Evolutionary conservation across 2,329 filamentous ascomycete species (phyloP).

Genomic region (Hypoxylon rubiginosum): DNA sequence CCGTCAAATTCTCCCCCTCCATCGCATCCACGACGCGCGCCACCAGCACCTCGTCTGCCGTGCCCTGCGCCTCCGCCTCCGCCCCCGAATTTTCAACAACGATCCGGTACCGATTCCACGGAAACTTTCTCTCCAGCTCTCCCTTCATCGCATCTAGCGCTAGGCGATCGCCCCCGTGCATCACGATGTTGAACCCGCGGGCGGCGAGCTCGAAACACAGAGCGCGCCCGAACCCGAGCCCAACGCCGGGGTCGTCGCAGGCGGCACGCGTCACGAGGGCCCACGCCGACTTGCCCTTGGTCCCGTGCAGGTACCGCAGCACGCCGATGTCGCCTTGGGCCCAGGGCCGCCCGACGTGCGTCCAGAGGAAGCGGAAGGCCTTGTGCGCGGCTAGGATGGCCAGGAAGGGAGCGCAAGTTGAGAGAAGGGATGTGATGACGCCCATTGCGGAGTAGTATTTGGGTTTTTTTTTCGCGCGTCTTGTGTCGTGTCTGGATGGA

Average conservation of each 20-base stretch:
- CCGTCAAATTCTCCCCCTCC: slow-evolving; percentile 57
- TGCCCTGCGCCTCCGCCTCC: slow-evolving; percentile 51
- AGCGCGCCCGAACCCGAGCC: slow-evolving; percentile 63
- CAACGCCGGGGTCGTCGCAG: too few species aligned
- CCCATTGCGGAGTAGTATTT: slow-evolving; percentile 10
- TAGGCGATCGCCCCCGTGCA: slow-evolving; percentile 63
- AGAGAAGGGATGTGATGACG: slow-evolving; percentile 24
- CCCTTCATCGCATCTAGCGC: slow-evolving; percentile 58
- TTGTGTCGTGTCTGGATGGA: too few species aligned
- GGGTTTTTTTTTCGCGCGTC: too few species aligned
- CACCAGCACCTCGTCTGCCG: slow-evolving; percentile 1
- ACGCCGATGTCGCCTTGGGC: slow-evolving; percentile 19
- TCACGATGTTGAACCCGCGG: slow-evolving; percentile 67
- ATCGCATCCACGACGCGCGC: slow-evolving; percentile 44
- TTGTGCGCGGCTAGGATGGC: slow-evolving; percentile 37
- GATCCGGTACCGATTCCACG: slow-evolving; percentile 53
- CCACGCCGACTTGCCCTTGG: slow-evolving; percentile 51
- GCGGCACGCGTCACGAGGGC: slow-evolving; percentile 65
- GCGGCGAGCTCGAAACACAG: slow-evolving; percentile 63
- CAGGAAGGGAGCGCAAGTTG: slow-evolving; percentile 28
- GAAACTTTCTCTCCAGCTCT: slow-evolving; percentile 55
- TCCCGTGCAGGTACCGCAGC: slow-evolving; percentile 41
- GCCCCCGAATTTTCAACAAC: slow-evolving; percentile 55
- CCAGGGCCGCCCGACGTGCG: slow-evolving; percentile 37
- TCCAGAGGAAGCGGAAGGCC: slow-evolving; percentile 28